Base-by-base conservation (phyloP, 2,329 filamentous ascomycete species). In the Fusarium equiseti region DNA sequence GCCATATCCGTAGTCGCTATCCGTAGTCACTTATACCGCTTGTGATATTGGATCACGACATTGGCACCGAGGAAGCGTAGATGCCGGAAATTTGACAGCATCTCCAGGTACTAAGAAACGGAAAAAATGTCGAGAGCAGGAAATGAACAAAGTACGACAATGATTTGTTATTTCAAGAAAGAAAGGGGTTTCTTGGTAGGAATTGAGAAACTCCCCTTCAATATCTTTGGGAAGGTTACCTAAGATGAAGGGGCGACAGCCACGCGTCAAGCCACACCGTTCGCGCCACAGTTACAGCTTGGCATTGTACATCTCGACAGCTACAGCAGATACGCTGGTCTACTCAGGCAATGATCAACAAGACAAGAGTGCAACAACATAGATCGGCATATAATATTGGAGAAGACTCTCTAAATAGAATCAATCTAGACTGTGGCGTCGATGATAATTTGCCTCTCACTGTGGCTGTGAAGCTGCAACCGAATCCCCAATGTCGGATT, bases 261-360 rank as follows among this genome's bases (percentile, higher is more conserved):
- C 51, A 71, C 63, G 68, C 68, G 59, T 65, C 59, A 71, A 71
- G 71, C 62, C 63, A 70, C 66, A 71, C 13, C 26, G 18, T 8
- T 27, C 10, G 38, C 50, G 57, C 67, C 49, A 71, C 67, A 68
- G 18, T 13, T 16, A 18, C 29, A 12, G 12, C 22, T 32, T n/a
- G 22, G 52, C 49, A 53, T 53, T 43, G 42, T 49, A 59, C 24
- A 43, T 49, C 31, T 18, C 24, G 27, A 24, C 48, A 48, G 55
- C n/a, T 32, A 59, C 42, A 44, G 32, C 51, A 40, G 44, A 46
- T 31, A 35, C 35, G 44, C 27, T 46, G 35, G 48, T 26, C 29
- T 27, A 43, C 26, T 29, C 55, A 46, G 44, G 55, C 22, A 67
- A 55, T 63, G 71, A 73, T 73, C 71, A 68, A 60, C 63, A 66